A percentile compares a stretch with the other conserved stretches of the same genome.
These are phyloP conservation scores for Talaromyces atroroseus DNA, from an alignment of 2,329 filamentous ascomycete genomes.

Conservation along the genomic window DNA sequence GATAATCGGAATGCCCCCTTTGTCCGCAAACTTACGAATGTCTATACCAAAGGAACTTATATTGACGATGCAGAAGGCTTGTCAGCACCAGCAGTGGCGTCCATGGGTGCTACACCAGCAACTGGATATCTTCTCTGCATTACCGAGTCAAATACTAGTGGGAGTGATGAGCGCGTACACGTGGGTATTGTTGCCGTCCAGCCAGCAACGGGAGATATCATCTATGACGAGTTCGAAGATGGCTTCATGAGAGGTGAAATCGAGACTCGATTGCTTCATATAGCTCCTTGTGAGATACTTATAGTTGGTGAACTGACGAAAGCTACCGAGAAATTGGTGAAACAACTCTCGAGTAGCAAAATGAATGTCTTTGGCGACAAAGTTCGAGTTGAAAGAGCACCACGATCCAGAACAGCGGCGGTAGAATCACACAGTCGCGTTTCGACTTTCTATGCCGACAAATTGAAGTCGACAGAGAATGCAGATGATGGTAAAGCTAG, in stretches of 20 bases:
- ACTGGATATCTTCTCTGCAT: conserved; percentile 91
- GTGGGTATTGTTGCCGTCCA: conserved; percentile 92
- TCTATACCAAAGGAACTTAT: conserved; percentile 98
- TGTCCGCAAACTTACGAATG: conserved; percentile 83
- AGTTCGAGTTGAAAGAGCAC: conserved; percentile 74
- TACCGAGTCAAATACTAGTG: conserved; percentile 75
- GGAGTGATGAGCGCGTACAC: conserved; percentile 86
- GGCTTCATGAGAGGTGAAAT: conserved; percentile 97
- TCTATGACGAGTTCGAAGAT: conserved; percentile 94
- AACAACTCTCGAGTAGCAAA: conserved; percentile 81
- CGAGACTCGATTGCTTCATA: conserved; percentile 89
- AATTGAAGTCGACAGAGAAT: conserved; percentile 59
- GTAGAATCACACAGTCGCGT: conserved; percentile 84
- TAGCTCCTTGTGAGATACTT: conserved; percentile 90
- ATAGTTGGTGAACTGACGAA: conserved; percentile 87
- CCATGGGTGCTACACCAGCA: conserved; percentile 52
- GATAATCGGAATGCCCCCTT: conserved; percentile 94
- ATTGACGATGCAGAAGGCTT: conserved; percentile 87
- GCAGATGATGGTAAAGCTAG: conserved; percentile 53
- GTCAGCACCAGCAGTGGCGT: conserved; percentile 51
- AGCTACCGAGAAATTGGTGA: conserved; percentile 85
- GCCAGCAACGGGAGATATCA: conserved; percentile 89
- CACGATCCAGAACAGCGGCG: conserved; percentile 72
- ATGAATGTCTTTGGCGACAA: conserved; percentile 90
- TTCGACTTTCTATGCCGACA: conserved; percentile 85